These are phyloP conservation scores for Xerocomus nothofagi DNA, from an alignment of 1,284 basidiomycete genomes.

Conservation along the genomic window DNA sequence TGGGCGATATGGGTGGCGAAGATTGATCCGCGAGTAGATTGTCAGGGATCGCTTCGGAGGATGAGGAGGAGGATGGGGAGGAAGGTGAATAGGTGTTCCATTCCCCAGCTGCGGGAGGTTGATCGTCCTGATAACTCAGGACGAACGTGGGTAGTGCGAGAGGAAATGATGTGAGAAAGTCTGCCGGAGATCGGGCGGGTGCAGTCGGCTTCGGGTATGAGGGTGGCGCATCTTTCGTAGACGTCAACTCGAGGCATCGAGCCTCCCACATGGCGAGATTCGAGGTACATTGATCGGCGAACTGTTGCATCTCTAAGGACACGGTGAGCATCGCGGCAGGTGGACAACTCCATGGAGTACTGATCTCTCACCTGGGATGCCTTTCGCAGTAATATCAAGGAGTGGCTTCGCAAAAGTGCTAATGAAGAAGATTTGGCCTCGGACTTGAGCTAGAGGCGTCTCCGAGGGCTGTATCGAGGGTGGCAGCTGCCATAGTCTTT, in stretches of 20 bases:
- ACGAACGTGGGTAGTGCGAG: conserved; percentile 52
- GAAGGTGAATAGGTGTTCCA: conserved; percentile 33
- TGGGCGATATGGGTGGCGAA: conserved; percentile 36
- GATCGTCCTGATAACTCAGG: conserved; percentile 29
- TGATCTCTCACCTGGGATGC: conserved; percentile 61
- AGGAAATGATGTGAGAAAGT: conserved; percentile 60
- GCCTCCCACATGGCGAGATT: conserved; percentile 70
- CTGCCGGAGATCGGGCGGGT: conserved; percentile 45
- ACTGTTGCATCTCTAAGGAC: conserved; percentile 60
- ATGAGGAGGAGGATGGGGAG: conserved; percentile 34
- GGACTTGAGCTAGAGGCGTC: conserved; percentile 73
- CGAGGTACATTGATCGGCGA: conserved; percentile 58
- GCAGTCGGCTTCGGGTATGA: conserved; percentile 5
- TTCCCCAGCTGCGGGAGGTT: conserved; percentile 23
- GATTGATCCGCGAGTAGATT: conserved; percentile 16
- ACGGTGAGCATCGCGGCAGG: conserved; percentile 13
- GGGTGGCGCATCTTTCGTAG: conserved; percentile 14
- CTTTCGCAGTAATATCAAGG: conserved; percentile 70
- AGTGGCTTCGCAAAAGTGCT: conserved; percentile 80
- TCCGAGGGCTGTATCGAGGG: conserved; percentile 67
- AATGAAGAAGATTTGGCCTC: conserved; percentile 90
- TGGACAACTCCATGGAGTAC: neutral
- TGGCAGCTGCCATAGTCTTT: conserved; percentile 74
- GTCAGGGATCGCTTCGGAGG: conserved; percentile 31
- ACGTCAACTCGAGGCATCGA: conserved; percentile 45